These are phyloP conservation scores for Pleurostoma richardsiae DNA, from an alignment of 2,329 filamentous ascomycete species.

Conservation along the genomic window DNA sequence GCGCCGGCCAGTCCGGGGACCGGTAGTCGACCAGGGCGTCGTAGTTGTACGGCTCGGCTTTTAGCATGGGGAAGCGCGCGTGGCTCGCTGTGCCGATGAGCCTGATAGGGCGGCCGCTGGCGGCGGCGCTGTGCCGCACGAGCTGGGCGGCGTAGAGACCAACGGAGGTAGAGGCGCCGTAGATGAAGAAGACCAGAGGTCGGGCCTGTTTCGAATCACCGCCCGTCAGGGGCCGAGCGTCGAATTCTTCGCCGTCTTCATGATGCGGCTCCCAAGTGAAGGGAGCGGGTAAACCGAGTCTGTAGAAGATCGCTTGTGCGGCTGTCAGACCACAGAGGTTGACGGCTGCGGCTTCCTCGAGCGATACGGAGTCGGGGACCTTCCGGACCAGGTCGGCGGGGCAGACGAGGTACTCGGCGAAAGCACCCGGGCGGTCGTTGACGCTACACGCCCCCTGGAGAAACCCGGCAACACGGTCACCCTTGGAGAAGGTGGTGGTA, in stretches of 20 bases:
- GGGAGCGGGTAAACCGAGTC: conserved; percentile 26
- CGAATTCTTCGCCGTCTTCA: not conserved
- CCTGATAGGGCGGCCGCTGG: conserved; percentile 7
- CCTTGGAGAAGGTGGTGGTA: conserved; percentile 6
- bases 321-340: conserved; percentile 36
- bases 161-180: conserved; percentile 25
- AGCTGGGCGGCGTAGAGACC: conserved; percentile 26
- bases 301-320: conserved; percentile 31
- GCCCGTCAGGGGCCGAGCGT: too few relatives aligned
- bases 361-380: conserved; percentile 21
- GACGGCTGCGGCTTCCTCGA: conserved; percentile 30
- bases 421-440: conserved; percentile 37
- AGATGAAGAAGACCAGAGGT: conserved; percentile 18
- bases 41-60: conserved; percentile 26
- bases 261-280: conserved; percentile 18
- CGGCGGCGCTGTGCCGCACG: conserved; percentile 7
- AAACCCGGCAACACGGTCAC: conserved; percentile 31
- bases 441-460: conserved; percentile 34
- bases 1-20: conserved; percentile 22
- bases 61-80: conserved; percentile 18
- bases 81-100: conserved; percentile 23
- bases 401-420: conserved; percentile 32
- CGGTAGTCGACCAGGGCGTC: conserved; percentile 31
- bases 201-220: not conserved
- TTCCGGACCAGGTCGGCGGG: conserved; percentile 31